Evolutionary conservation across 2,329 filamentous ascomycete species (phyloP), one percentile per base, ranked within the genome.

Genomic region (Sclerotinia minor): DNA sequence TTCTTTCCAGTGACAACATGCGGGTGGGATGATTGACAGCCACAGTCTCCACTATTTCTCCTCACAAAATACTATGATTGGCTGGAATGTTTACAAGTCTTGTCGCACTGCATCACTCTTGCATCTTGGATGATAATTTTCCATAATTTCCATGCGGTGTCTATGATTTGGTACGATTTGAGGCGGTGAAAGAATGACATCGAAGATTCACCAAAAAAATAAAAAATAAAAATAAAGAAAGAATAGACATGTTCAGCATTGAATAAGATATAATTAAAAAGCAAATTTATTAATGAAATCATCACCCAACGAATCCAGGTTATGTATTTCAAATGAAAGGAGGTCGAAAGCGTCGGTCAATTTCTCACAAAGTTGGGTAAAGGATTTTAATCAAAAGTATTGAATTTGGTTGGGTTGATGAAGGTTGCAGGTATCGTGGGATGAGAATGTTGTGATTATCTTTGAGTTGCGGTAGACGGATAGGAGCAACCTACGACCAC

Each of bases 131-230:
- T 61, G 59, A 35, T 35, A 49, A 32, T 11, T 49, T 19, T 19
- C 38, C 38, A 17, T 41, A 15, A 13, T 17, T 41, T 17, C 38
- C 58, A 61, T 60, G 58, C 2, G 35, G 58, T 60, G 57, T 49
- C 35, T 26, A 32, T 50, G 6, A 13, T 61, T 32, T 47, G 21
- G 29, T 21, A 5, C 21, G n/a, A n/a, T 58, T 50, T 17, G 45
- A 61, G 59, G 58, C 58, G 58, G 58, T 61, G 58, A 61, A 61
- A 61, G 58, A 17, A 61, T 61, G 45, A 61, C 58, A 61, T 61
- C 21, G 45, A 61, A 47, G 57, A 60, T 29, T n/a, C n/a, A n/a
- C n/a, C 9, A 1, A 8, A 19, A 32, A 26, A 59, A 38, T 15
- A 0, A 9, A 41, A 11, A 19, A n/a, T 8, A 15, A n/a, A 15